These are phyloP conservation scores for Dendrothele bispora DNA, from an alignment of 768 basidiomycete genomes.

Conservation along the genomic window DNA sequence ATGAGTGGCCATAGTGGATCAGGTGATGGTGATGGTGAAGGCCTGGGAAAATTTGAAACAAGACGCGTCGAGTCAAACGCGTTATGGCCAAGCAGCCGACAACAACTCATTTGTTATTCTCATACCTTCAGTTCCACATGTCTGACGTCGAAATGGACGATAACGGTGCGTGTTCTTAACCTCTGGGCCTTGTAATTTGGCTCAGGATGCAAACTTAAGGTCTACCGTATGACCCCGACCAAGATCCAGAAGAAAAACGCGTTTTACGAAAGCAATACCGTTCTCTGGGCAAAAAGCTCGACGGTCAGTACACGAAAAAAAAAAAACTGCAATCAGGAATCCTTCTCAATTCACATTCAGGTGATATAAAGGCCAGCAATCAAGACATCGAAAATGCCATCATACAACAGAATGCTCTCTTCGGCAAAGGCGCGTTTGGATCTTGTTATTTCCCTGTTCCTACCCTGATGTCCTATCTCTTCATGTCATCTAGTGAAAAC, in stretches of 20 bases:
- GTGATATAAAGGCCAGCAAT: conserved; percentile 59
- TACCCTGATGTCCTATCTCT: not conserved
- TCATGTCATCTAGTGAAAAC: conserved; percentile 56
- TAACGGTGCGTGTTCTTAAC: not conserved
- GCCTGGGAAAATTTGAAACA: not conserved
- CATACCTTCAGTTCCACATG: not conserved
- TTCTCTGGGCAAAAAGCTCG: conserved; percentile 57
- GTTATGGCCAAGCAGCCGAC: not conserved
- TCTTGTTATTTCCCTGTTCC: not conserved
- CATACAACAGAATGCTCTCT: no score
- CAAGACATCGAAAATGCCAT: no score
- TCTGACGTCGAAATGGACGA: conserved; percentile 8
- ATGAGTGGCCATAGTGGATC: no score
- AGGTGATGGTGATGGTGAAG: no score
- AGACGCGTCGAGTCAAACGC: not conserved
- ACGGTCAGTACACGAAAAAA: conserved; percentile 56
- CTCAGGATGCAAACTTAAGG: not conserved
- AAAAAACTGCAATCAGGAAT: conserved; percentile 55
- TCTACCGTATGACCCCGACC: conserved; percentile 74
- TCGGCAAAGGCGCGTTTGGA: conserved; percentile 52
- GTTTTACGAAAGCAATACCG: conserved; percentile 74
- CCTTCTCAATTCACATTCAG: no score
- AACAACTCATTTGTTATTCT: not conserved
- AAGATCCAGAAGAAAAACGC: conserved; percentile 80
- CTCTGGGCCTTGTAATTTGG: not conserved